phyloP scores from a whole-genome alignment of 805 yeast species.

The Pichia cabralensis region DNA sequence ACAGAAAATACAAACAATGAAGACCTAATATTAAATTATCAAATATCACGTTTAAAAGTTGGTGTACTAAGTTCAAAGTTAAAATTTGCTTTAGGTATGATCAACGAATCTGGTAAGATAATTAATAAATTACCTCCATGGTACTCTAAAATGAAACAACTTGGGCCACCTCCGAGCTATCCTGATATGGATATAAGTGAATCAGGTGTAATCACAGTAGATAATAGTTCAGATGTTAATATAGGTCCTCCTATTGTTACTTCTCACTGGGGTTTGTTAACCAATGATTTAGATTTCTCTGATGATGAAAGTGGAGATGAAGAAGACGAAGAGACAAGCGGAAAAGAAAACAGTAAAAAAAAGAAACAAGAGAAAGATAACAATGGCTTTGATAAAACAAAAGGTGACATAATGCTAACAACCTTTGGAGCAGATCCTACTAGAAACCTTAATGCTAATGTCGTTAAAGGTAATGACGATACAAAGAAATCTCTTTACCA shows the following conservation, averaged over 20 bases:
- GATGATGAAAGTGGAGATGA: conserved; percentile 20
- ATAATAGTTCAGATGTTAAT: conserved; percentile 9
- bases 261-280: conserved; percentile 24
- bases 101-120: conserved; percentile 17
- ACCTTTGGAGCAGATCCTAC: conserved; percentile 14
- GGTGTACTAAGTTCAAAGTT: conserved; percentile 58
- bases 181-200: conserved; percentile 44
- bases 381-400: conserved; percentile 20
- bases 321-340: conserved; percentile 11
- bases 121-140: conserved; percentile 59
- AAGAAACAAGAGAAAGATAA: no score
- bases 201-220: conserved; percentile 26
- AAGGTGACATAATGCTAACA: conserved; percentile 22
- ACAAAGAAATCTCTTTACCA: no score
- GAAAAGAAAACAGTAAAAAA: no score
- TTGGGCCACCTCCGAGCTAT: conserved; percentile 83
- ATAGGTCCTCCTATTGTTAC: conserved; percentile 31
- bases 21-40: conserved; percentile 19
- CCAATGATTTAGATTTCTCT: conserved; percentile 27
- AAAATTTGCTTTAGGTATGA: conserved; percentile 61
- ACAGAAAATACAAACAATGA: conserved; percentile 53
- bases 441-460: background rate
- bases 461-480: no score
- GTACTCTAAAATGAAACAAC: conserved; percentile 54
- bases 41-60: conserved; percentile 35